phyloP scores from a whole-genome alignment of 257 asterid species.

The Verbena officinalis region DNA sequence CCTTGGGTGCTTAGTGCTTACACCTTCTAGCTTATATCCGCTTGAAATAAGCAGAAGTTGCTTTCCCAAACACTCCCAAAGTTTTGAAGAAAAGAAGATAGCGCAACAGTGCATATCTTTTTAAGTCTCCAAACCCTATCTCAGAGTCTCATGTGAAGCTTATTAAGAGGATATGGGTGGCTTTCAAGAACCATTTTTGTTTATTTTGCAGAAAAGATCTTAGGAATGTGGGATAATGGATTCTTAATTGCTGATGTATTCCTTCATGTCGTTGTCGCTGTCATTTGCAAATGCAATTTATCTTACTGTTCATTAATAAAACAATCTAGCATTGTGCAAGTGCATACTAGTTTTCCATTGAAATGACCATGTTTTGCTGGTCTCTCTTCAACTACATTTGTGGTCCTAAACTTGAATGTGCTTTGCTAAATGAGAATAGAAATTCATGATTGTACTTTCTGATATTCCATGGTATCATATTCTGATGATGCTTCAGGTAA shows the following conservation, averaged over 20 bases:
- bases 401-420: too few relatives aligned
- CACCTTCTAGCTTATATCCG: too few relatives aligned
- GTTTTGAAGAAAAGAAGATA: too few relatives aligned
- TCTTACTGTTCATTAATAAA: background rate
- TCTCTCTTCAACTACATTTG: background rate
- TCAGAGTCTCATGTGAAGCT: conserved; percentile 12
- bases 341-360: background rate
- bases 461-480: background rate
- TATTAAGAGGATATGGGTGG: background rate
- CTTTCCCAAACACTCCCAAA: too few relatives aligned
- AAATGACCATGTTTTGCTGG: background rate
- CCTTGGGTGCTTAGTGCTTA: too few relatives aligned
- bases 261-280: background rate
- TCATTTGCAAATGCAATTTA: background rate
- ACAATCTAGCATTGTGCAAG: background rate
- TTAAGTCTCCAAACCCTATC: too few relatives aligned
- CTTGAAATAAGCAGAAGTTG: too few relatives aligned
- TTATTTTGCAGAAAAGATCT: background rate
- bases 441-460: background rate
- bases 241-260: background rate
- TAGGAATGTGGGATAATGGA: conserved; percentile 1
- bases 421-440: too few relatives aligned
- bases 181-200: background rate
- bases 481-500: conserved; percentile 55
- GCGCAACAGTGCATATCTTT: too few relatives aligned